Evolutionary conservation across 768 basidiomycete species (phyloP), one percentile per base, ranked within the genome.

Genomic region (Candolleomyces aberdarensis): DNA sequence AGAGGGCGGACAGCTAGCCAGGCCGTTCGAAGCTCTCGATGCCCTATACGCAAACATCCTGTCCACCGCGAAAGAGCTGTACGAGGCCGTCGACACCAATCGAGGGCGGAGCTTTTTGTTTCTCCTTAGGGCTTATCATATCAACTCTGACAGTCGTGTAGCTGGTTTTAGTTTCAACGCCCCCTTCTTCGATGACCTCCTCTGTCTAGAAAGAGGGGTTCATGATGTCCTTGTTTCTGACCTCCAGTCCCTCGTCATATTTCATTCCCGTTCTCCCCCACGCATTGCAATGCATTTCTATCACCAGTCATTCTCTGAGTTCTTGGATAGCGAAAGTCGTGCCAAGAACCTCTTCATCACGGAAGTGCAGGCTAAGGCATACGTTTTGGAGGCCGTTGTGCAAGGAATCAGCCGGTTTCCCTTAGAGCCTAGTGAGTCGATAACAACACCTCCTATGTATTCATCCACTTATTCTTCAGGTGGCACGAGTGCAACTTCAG

Each of bases 11-110:
- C 46, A 47, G 36, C 32, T 13, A 0, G 39, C 39, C 0, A 43
- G 22, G n/a, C 62, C 62, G 31, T 56, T 63, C 55, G 48, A 19
- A 0, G 32, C 32, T 5, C 62, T 63, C 26, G 62, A 63, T 22
- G n/a, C 26, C 3, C 54, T 63, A 8, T 59, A 63, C n/a, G 47
- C 49, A 3, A 52, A 57, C 41, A 63, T 63, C 29, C 19, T 63
- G 32, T 20, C 29, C 29, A 15, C 32, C n/a, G 52, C 52, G 29
- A 53, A 53, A 29, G 36, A 39, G 14, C 29, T 32, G 20, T 53
- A 53, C 32, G 52, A 53, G 20, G 15, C 26, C 3, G 52, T 39
- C 15, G 52, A 53, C 52, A 53, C 14, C 32, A 39, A 53, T 32
- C 20, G 10, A 13, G 22, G 29, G 20, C 49, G 49, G 2, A 26